Conservation (phyloP, 2,329 filamentous ascomycete species). For the Venturiaceae sp. region DNA sequence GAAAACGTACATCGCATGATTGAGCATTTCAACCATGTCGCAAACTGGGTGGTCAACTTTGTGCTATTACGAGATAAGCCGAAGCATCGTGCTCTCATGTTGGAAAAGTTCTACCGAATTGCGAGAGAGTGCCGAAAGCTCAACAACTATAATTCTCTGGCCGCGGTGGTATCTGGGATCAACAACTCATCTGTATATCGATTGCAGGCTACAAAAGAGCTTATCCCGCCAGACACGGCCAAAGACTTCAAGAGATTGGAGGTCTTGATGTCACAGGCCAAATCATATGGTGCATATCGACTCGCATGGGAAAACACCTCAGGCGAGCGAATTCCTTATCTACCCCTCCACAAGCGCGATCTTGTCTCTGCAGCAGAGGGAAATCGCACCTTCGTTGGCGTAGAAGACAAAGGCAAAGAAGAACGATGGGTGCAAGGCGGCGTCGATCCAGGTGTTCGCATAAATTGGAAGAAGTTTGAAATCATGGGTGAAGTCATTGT, state of each 20-base stretch:
- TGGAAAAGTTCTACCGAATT: conserved; percentile 94
- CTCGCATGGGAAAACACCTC: conserved; percentile 95
- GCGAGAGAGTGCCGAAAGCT: conserved; percentile 74
- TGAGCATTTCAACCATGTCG: conserved; percentile 59
- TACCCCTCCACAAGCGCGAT: conserved; percentile 82
- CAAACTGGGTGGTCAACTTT: conserved; percentile 44
- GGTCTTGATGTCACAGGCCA: conserved; percentile 86
- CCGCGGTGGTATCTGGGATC: conserved; percentile 87
- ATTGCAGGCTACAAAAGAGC: conserved; percentile 65
- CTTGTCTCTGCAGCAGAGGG: conserved; percentile 88
- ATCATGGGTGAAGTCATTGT: conserved; percentile 87
- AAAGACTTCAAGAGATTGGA: conserved; percentile 84
- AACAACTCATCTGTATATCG: conserved; percentile 82
- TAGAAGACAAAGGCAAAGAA: conserved; percentile 16
- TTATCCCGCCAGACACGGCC: conserved; percentile 61
- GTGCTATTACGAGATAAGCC: conserved; percentile 82
- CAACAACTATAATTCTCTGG: conserved; percentile 95
- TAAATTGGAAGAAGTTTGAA: conserved; percentile 99
- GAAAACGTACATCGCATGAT: conserved; percentile 92
- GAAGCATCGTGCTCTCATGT: conserved; percentile 81
- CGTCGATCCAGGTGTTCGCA: conserved; percentile 38
- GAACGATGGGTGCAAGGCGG: neutral
- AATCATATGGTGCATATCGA: conserved; percentile 91
- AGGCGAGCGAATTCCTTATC: conserved; percentile 81
- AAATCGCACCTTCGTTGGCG: conserved; percentile 77